Conservation (phyloP, 2,329 filamentous ascomycete genomes). For the Talaromyces piceae region DNA sequence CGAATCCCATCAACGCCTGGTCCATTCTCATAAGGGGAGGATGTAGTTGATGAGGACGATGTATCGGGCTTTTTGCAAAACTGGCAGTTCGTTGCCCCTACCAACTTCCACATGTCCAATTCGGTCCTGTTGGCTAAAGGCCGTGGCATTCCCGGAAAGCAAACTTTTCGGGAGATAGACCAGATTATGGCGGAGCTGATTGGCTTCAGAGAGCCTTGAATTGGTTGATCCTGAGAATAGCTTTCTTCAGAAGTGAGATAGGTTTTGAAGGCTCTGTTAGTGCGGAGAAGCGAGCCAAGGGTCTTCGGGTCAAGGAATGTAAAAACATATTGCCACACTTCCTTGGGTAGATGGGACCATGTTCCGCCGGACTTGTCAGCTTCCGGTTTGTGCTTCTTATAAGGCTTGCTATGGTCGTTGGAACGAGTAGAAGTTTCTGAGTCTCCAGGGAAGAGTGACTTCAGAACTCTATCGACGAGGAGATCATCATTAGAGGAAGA, state of each 20-base stretch:
- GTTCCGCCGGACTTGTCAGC: conserved; percentile 6
- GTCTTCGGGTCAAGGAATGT: conserved; percentile 56
- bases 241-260: conserved; percentile 48
- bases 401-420: neutral
- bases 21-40: conserved; percentile 49
- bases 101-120: conserved; percentile 68
- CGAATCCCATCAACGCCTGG: conserved; percentile 55
- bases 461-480: neutral
- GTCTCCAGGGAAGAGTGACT: neutral
- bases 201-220: conserved; percentile 19
- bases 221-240: conserved; percentile 21
- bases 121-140: conserved; percentile 61
- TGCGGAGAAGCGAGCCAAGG: conserved; percentile 57
- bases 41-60: conserved; percentile 15
- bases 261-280: conserved; percentile 60
- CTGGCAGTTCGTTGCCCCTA: conserved; percentile 58
- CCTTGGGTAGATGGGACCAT: conserved; percentile 44
- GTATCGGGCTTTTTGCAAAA: conserved; percentile 49
- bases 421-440: neutral
- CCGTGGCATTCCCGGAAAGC: conserved; percentile 60
- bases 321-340: conserved; percentile 66
- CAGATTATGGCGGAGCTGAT: conserved; percentile 61
- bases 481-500: conserved; percentile 2
- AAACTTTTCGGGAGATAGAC: conserved; percentile 59
- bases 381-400: conserved; percentile 5